A percentile compares a stretch with the other conserved stretches of the same genome.
Conservation (phyloP, 2,329 filamentous ascomycete genomes). For the Trichoderma citrinoviride region DNA sequence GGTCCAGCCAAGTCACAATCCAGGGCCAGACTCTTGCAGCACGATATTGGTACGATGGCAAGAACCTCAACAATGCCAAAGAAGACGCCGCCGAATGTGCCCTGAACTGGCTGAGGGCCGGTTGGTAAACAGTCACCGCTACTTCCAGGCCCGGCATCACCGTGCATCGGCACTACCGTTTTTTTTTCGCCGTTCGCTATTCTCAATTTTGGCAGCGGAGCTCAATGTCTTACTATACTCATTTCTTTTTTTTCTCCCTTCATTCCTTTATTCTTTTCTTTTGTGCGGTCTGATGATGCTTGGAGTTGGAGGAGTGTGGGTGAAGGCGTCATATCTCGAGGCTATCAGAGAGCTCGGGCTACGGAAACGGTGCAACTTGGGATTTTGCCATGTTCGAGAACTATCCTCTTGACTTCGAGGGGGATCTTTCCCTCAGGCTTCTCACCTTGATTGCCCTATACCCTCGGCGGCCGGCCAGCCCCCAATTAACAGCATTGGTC, state of each 20-base stretch:
- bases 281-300: constrained; percentile 8
- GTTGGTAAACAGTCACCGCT: constrained; percentile 13
- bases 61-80: constrained; percentile 80
- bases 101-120: constrained; percentile 52
- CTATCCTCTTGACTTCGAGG: not conserved
- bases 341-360: not conserved
- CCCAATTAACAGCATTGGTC: not conserved
- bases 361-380: constrained; percentile 10
- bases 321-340: not conserved
- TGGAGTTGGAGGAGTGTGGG: constrained; percentile 15
- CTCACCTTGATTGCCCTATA: not conserved
- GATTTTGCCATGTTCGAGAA: constrained; percentile 3
- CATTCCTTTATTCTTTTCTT: not conserved
- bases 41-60: constrained; percentile 87
- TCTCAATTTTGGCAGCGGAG: not conserved
- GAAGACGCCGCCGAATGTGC: constrained; percentile 90
- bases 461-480: not conserved
- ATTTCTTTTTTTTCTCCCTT: not conserved
- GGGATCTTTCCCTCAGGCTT: not conserved
- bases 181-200: not conserved
- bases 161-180: not conserved
- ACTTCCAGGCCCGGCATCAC: not conserved
- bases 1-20: constrained; percentile 79
- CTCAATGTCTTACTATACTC: constrained; percentile 1
- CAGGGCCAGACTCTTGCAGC: constrained; percentile 64